Evolutionary conservation across 352 stramenopile genomes (phyloP).

Genomic region (Phytophthora citricola): DNA sequence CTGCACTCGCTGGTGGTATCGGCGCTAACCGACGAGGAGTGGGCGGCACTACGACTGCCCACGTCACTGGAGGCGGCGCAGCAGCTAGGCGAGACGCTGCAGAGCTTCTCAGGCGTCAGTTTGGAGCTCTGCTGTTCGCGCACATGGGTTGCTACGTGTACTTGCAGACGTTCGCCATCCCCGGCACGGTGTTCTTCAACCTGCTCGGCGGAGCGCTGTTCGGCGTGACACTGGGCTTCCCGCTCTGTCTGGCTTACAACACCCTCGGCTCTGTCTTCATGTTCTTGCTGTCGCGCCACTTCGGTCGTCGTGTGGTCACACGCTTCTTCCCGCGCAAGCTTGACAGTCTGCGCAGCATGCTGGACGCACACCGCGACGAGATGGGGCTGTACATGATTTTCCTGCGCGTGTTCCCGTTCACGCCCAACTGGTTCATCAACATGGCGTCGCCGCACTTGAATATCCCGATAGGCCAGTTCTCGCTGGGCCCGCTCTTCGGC

Average conservation of each 20-base stretch:
- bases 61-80: constrained; percentile 68
- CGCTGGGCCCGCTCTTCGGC: constrained; percentile 65
- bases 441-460: constrained; percentile 77
- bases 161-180: constrained; percentile 83
- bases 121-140: constrained; percentile 55
- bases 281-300: constrained; percentile 69
- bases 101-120: constrained; percentile 55
- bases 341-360: constrained; percentile 51
- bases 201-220: constrained; percentile 77
- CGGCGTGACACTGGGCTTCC: constrained; percentile 71
- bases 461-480: constrained; percentile 71
- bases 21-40: constrained; percentile 60
- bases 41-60: constrained; percentile 57
- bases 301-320: constrained; percentile 60
- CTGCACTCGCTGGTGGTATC: constrained; percentile 68
- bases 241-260: constrained; percentile 83
- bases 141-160: constrained; percentile 83
- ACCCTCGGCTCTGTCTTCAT: constrained; percentile 81
- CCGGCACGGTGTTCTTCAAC: constrained; percentile 85
- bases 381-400: constrained; percentile 87
- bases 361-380: constrained; percentile 76
- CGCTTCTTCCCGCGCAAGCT: constrained; percentile 64
- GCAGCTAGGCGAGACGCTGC: constrained; percentile 67
- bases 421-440: constrained; percentile 90
- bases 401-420: constrained; percentile 84